Evolutionary conservation across 148 eudicot genomes (phyloP).

Genomic region (Selenicereus undatus): DNA sequence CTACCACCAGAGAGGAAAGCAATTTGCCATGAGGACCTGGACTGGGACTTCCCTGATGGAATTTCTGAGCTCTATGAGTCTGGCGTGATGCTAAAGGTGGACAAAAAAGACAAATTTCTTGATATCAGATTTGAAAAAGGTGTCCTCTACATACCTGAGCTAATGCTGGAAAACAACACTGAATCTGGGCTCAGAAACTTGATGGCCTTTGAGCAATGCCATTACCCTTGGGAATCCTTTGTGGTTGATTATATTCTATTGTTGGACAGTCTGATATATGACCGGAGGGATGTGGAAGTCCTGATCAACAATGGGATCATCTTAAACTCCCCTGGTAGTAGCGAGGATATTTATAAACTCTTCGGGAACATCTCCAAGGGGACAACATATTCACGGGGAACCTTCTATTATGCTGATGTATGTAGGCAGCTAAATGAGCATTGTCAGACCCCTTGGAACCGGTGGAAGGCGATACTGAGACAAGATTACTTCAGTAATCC

Average conservation of each 20-base stretch:
- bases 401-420: slow-evolving; percentile 33
- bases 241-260: slow-evolving; percentile 34
- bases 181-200: slow-evolving; percentile 37
- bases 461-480: slow-evolving; percentile 38
- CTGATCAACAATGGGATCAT: slow-evolving; percentile 32
- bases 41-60: slow-evolving; percentile 37
- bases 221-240: slow-evolving; percentile 34
- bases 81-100: slow-evolving; percentile 28
- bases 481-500: slow-evolving; percentile 43
- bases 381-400: slow-evolving; percentile 29
- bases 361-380: slow-evolving; percentile 34
- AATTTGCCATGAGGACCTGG: neutral
- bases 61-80: slow-evolving; percentile 33
- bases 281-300: slow-evolving; percentile 28
- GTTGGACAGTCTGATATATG: slow-evolving; percentile 32
- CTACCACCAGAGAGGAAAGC: slow-evolving; percentile 31
- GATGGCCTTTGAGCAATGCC: slow-evolving; percentile 38
- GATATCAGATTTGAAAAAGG: slow-evolving; percentile 31
- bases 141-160: slow-evolving; percentile 26
- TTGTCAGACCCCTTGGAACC: slow-evolving; percentile 29
- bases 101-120: slow-evolving; percentile 29
- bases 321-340: slow-evolving; percentile 32
- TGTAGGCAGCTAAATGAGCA: slow-evolving; percentile 27
- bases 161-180: slow-evolving; percentile 31
- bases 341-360: slow-evolving; percentile 28